Percentiles rank a stretch among this genome's conserved stretches.
These are phyloP conservation scores for Athelia sp. DNA, from an alignment of 1,284 basidiomycete genomes.

Conservation along the genomic window DNA sequence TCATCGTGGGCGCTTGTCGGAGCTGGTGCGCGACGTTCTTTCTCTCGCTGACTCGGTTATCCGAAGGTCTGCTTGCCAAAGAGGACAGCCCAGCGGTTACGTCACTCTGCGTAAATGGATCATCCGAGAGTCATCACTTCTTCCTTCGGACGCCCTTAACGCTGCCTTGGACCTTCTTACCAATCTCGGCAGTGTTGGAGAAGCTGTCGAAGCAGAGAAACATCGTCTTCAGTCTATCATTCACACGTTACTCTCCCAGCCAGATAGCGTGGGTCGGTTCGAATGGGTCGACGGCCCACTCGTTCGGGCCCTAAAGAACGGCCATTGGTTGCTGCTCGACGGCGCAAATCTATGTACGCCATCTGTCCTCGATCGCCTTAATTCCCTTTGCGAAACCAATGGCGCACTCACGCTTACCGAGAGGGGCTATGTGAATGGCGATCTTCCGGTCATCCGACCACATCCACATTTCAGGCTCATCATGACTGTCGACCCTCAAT, in stretches of 20 bases:
- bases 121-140: background rate
- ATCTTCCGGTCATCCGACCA: conserved; percentile 73
- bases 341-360: conserved; percentile 94
- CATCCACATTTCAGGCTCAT: conserved; percentile 91
- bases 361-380: conserved; percentile 94
- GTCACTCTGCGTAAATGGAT: background rate
- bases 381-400: conserved; percentile 89
- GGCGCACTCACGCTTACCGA: conserved; percentile 86
- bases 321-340: conserved; percentile 90
- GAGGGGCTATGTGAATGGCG: conserved; percentile 78
- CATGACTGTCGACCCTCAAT: conserved; percentile 89
- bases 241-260: conserved; percentile 11
- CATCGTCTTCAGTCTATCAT: conserved; percentile 12
- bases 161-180: background rate
- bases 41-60: conserved; percentile 34
- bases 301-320: conserved; percentile 79
- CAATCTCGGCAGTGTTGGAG: conserved; percentile 3
- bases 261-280: conserved; percentile 54
- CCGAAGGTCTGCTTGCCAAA: conserved; percentile 32
- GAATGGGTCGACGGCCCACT: conserved; percentile 98
- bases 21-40: conserved; percentile 36
- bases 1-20: conserved; percentile 30
- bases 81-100: conserved; percentile 14
- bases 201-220: conserved; percentile 8
- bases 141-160: background rate